These are phyloP conservation scores for Myriangium duriaei DNA, from an alignment of 2,329 filamentous ascomycete species.

Conservation along the genomic window DNA sequence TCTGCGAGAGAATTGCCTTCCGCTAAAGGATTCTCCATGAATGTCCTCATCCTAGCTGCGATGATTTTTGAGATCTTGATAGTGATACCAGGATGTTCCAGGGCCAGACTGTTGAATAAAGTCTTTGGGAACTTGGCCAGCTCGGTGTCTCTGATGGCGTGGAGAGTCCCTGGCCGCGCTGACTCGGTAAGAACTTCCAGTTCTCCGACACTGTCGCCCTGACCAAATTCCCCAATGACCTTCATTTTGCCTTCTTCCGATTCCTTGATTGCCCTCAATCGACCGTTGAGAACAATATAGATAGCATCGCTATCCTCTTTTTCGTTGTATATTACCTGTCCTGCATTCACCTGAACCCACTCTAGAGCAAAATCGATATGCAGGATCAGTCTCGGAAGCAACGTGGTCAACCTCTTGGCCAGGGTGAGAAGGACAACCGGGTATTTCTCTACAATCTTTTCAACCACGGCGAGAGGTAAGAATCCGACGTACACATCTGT, in stretches of 20 bases:
- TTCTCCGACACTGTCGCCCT: slow-evolving; percentile 95
- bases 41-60: slow-evolving; percentile 78
- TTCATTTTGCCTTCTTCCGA: slow-evolving; percentile 68
- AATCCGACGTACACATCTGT: slow-evolving; percentile 98
- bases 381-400: slow-evolving; percentile 77
- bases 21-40: slow-evolving; percentile 67
- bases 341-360: slow-evolving; percentile 93
- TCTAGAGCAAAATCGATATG: slow-evolving; percentile 98
- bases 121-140: slow-evolving; percentile 92
- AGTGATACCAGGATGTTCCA: slow-evolving; percentile 94
- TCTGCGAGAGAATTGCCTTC: slow-evolving; percentile 30
- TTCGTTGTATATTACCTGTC: slow-evolving; percentile 88
- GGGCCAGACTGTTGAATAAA: slow-evolving; percentile 91
- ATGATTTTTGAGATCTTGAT: slow-evolving; percentile 99
- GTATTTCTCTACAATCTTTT: slow-evolving; percentile 84
- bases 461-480: slow-evolving; percentile 69
- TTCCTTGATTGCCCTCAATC: slow-evolving; percentile 73
- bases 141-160: slow-evolving; percentile 93
- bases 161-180: slow-evolving; percentile 74
- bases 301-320: slow-evolving; percentile 95
- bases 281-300: slow-evolving; percentile 92
- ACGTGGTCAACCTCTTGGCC: slow-evolving; percentile 83
- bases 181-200: slow-evolving; percentile 95
- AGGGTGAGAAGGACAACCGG: slow-evolving; percentile 88
- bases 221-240: slow-evolving; percentile 83